Evolutionary conservation across 2,329 filamentous ascomycete species (phyloP), one percentile per base, ranked within the genome.

Genomic region (Dichotomopilus funicola): DNA sequence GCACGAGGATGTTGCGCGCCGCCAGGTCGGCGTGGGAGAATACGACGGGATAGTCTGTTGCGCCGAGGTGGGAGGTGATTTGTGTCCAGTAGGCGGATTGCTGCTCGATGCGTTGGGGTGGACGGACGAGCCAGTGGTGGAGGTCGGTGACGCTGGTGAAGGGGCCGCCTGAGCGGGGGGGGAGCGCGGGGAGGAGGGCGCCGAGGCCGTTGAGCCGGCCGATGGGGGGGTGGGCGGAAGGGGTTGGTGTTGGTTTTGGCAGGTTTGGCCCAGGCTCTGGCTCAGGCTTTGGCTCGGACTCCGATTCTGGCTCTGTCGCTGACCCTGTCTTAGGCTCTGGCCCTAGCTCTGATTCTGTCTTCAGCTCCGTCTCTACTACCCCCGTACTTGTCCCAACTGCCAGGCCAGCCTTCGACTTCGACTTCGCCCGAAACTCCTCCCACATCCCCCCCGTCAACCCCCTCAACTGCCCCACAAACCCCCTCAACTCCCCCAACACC

Each of bases 61-160:
- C 19, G 19, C 19, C 19, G 19, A 27, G 19, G 3, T 27, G 19
- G 19, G 19, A 27, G 19, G 19, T 27, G 19, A 27, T 27, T 27
- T 27, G 19, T 27, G 19, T 27, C 19, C 19, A 27, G 19, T 27
- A 27, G 19, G 19, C 19, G 19, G 19, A 27, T 27, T 48, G 44
- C n/a, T 53, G 51, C 31, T 53, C 51, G 7, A 6, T 9, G 1
- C 44, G 51, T 45, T 48, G 19, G 37, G 47, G 51, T 11, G 12
- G 8, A 38, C 44, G 51, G 37, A 54, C 12, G 10, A 54, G 33
- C 34, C 49, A 54, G 19, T 54, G 45, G 40, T 54, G 49, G 37
- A 8, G 45, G 13, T n/a, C 45, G 10, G 38, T 31, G 34, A 49
- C 52, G 33, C 12, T 11, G 13, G 52, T 12, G n/a, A 54, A 54